Evolutionary conservation across 129 eudicot species (phyloP), one percentile per base, ranked within the genome.

Genomic region (Smallanthus sonchifolius): DNA sequence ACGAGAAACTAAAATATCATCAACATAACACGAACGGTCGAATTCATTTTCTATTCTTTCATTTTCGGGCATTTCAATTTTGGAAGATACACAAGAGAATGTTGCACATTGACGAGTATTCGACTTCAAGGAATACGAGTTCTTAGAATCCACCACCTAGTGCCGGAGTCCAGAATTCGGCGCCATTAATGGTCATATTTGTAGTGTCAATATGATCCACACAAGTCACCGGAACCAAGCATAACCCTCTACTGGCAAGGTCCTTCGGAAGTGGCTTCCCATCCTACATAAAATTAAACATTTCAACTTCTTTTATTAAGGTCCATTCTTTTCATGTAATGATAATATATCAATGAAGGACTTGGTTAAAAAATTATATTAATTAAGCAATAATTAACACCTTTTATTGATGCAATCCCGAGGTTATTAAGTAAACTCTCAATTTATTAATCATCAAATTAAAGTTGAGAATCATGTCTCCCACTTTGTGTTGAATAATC

Each of bases 81-180:
- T 34, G 34, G 44, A 43, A 32, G 57, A 37, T 60, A 73, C 36
- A 34, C 77, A 42, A 73, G 77, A 44, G 4, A 17, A 32, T 30
- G 20, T 24, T 57, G 64, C 37, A 24, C n/a, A 11, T 57, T 24
- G 36, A 24, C 64, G 6, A 0, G 15, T 24, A 57, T 57, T 24
- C 10, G 36, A 9, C 20, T 34, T 61, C 67, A 59, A 59, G 38
- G 9, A 61, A 32, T 20, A 61, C 17, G 20, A 35, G 67, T 35
- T 61, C 42, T 79, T 65, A 79, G 65, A 79, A 48, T 3, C 97
- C 95, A 28, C 89, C 91, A 15, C 90, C 90, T 15, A 84, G 87
- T 34, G 90, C 86, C 10, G 91, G 95, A 56, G 96, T 87, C 97
- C 97, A 91, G 78, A 86, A 91, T 47, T 91, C 92, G n/a, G 89